Evolutionary conservation across 2,329 filamentous ascomycete genomes (phyloP), one percentile per base, ranked within the genome.

Genomic region (Aspergillus sp.): DNA sequence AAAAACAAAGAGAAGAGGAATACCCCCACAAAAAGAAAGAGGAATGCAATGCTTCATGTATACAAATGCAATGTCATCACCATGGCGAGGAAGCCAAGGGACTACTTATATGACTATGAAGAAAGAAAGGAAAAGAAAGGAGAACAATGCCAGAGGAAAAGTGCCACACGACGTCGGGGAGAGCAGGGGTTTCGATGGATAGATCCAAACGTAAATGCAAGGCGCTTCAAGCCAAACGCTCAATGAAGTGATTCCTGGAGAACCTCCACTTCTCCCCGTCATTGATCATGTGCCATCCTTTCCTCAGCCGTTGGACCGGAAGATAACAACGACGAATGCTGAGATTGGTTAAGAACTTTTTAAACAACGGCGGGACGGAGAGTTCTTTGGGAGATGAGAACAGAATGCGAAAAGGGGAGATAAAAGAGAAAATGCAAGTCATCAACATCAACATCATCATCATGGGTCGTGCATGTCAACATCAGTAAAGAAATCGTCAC

Each of bases 401-500:
- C 63, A 56, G 24, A 52, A 49, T 61, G 36, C 63, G 61, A 71
- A 55, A 53, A 56, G 47, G 54, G 32, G 50, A 52, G 16, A 29
- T 42, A 24, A 24, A 18, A 31, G 32, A n/a, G 22, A n/a, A 54
- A 54, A 49, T 20, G 58, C 55, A 54, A 59, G 42, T 49, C 49
- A 46, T 29, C 26, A 29, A 29, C 7, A 29, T 29, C 26, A 29
- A 29, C 26, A 29, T 36, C 31, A 32, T 32, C 11, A 36, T 71
- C 78, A 85, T 78, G 79, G 77, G 74, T 85, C 84, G 68, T 80
- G 81, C 83, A 85, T 85, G 75, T 85, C 81, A 75, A 85, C 78
- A 77, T 86, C 83, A 77, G 81, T 82, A 80, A 85, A 84, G 75
- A 80, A 83, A 81, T 70, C 77, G 81, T 83, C 81, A 87, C 86